Evolutionary conservation across 2,329 filamentous ascomycete genomes (phyloP), one percentile per base, ranked within the genome.

Genomic region (Bipolaris sorokiniana): DNA sequence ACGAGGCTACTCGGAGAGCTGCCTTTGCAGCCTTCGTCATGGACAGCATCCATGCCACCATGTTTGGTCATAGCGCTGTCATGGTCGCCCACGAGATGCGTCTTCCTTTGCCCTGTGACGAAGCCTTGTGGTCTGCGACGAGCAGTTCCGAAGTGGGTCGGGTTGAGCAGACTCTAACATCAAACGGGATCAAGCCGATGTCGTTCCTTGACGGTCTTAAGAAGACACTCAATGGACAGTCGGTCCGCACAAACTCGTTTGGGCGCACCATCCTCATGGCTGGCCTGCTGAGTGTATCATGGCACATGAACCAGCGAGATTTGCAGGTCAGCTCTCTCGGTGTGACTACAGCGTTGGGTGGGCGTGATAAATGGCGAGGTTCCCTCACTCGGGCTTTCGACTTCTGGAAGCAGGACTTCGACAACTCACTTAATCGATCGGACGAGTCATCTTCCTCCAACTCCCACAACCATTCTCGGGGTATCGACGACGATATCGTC

Each of bases 11-110:
- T 0, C 84, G 92, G 28, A 86, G 95, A 57, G 91, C 90, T 3
- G 95, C 94, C 0, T 98, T 97, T 78, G 92, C 91, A 0, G 95
- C 95, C 0, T 98, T 98, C 72, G 87, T 97, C 41, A 89, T 98
- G 63, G 95, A 99, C 75, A 96, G 93, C 4, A 96, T 93, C 1
- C 95, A 99, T 76, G 92, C 93, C 1, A 97, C 92, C 26, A 97
- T 99, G 90, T 98, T 98, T 76, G 95, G 94, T 0, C 95, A 98
- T 76, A 95, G 93, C 3, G 94, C 92, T 0, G 92, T 96, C 41
- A 97, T 98, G 94, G 92, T 96, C 7, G 92, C 93, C 2, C 93
- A 98, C 69, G 95, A 98, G 76, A 91, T 99, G 86, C 87, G 92
- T 48, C 82, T 98, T 7, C 91, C 92, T 0, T 78, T 99, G 41